These are phyloP conservation scores for Candida frijolesensis DNA, from an alignment of 1,139 yeast species.

Conservation along the genomic window DNA sequence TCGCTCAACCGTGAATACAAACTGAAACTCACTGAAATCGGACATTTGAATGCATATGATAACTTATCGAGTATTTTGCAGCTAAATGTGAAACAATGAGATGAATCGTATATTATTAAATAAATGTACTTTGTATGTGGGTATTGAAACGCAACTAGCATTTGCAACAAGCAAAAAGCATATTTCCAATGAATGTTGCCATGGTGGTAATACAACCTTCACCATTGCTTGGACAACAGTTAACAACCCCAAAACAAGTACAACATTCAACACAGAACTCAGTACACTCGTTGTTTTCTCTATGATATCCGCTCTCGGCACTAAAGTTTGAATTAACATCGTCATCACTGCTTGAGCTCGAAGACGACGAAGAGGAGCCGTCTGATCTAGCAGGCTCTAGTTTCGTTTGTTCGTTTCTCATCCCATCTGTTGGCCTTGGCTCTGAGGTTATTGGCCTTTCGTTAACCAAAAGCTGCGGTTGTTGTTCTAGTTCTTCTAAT, in stretches of 20 bases:
- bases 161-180: conserved; percentile 40
- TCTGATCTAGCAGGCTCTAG: conserved; percentile 3
- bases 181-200: conserved; percentile 42
- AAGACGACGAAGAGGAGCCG: conserved; percentile 6
- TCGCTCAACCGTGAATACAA: neutral
- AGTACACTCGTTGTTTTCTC: conserved; percentile 43
- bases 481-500: conserved; percentile 7
- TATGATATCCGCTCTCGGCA: conserved; percentile 35
- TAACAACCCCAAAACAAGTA: conserved; percentile 45
- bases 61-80: neutral
- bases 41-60: neutral
- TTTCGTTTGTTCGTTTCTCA: conserved; percentile 13
- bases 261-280: conserved; percentile 45
- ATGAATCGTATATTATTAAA: neutral
- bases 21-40: neutral
- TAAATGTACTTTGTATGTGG: neutral
- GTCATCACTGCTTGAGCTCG: conserved; percentile 3
- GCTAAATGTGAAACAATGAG: neutral
- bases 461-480: conserved; percentile 3
- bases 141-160: conserved; percentile 17
- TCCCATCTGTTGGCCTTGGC: conserved; percentile 18
- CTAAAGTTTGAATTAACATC: conserved; percentile 11
- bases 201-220: conserved; percentile 43
- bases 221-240: conserved; percentile 45
- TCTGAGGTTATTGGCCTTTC: conserved; percentile 15